Conservation (phyloP, 2,329 filamentous ascomycete species). For the Piedraia hortae region DNA sequence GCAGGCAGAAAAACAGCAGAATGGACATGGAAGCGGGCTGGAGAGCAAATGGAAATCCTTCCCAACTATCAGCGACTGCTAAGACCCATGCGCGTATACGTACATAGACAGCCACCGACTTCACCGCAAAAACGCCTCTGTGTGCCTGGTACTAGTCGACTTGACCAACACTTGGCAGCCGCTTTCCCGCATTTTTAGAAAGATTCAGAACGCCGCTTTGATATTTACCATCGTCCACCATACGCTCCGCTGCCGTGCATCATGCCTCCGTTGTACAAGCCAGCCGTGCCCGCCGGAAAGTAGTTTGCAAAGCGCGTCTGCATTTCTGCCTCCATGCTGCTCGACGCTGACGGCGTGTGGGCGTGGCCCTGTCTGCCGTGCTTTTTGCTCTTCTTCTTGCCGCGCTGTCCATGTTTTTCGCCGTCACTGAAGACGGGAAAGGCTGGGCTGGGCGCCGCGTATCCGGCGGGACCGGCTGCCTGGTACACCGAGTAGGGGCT, state of each 20-base stretch:
- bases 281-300: conserved; percentile 4
- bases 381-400: conserved; percentile 6
- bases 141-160: conserved; percentile 1
- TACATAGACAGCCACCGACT: no score
- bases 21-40: no score
- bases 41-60: no score
- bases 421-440: conserved; percentile 3
- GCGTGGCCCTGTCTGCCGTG: conserved; percentile 3
- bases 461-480: conserved; percentile 1
- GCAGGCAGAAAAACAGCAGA: no score
- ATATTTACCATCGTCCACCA: conserved; percentile 10
- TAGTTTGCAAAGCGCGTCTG: no score
- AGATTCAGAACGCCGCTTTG: conserved; percentile 3
- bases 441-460: background rate
- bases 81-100: no score
- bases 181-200: conserved; percentile 1
- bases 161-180: conserved; percentile 2
- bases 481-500: conserved; percentile 1
- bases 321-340: conserved; percentile 2
- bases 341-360: conserved; percentile 2
- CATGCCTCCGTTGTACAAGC: conserved; percentile 3
- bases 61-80: no score
- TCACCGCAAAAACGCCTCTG: no score
- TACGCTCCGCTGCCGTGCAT: conserved; percentile 9
- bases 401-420: conserved; percentile 3